Conservation (phyloP, 2,329 filamentous ascomycete genomes). For the Neonectria magnoliae region DNA sequence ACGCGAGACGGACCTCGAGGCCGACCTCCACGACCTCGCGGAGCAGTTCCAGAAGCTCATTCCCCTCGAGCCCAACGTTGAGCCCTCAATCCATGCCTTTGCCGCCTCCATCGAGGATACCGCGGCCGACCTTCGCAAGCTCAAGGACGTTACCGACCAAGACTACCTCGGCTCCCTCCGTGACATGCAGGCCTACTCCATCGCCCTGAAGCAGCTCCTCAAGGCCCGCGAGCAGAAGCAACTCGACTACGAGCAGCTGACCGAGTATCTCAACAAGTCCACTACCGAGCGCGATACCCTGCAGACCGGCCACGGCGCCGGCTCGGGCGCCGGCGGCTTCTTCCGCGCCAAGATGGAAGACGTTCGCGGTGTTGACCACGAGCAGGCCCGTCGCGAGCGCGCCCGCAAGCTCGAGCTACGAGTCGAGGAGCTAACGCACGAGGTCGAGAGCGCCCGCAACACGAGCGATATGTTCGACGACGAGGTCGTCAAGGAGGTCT, state of each 20-base stretch:
- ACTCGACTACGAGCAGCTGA: conserved; percentile 94
- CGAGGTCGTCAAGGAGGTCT: conserved; percentile 91
- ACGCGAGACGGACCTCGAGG: conserved; percentile 86
- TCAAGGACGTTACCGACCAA: conserved; percentile 93
- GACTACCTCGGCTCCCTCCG: conserved; percentile 92
- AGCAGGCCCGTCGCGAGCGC: conserved; percentile 86
- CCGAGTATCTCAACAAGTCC: conserved; percentile 93
- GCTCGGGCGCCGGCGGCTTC: conserved; percentile 83
- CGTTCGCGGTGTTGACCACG: conserved; percentile 95
- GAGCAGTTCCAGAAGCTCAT: conserved; percentile 96
- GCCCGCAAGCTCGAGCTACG: conserved; percentile 90
- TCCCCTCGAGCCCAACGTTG: conserved; percentile 86
- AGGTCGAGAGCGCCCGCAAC: conserved; percentile 88
- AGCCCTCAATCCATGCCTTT: conserved; percentile 84
- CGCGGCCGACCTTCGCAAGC: conserved; percentile 76
- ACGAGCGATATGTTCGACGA: conserved; percentile 95
- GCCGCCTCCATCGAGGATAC: conserved; percentile 87
- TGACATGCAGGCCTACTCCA: conserved; percentile 95
- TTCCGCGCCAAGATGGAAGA: conserved; percentile 95
- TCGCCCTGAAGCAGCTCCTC: conserved; percentile 85
- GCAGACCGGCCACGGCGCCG: conserved; percentile 66
- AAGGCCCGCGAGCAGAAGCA: conserved; percentile 97
- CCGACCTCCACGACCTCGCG: conserved; percentile 88
- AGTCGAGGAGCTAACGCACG: conserved; percentile 89
- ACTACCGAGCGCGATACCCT: conserved; percentile 86